Percentiles rank a stretch among this genome's conserved stretches.
These are phyloP conservation scores for Fragaria nilgerrensis DNA, from an alignment of 306 rosid species.

Conservation along the genomic window DNA sequence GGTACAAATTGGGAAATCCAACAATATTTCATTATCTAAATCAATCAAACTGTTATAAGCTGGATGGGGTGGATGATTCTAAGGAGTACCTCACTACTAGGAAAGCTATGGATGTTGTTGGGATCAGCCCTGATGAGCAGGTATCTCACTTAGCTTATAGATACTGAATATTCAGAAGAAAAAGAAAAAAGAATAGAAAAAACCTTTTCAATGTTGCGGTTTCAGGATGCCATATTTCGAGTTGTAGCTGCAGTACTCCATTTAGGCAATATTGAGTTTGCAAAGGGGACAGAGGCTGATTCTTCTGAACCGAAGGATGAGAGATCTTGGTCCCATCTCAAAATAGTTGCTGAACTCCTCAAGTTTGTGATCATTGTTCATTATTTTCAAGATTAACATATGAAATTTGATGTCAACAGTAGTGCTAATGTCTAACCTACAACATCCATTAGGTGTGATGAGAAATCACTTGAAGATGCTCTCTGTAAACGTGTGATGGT, in stretches of 20 bases:
- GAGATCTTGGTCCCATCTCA: slow-evolving; percentile 65
- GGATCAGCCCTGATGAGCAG: slow-evolving; percentile 76
- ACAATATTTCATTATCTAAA: slow-evolving; percentile 80
- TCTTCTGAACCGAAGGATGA: slow-evolving; percentile 91
- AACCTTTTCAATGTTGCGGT: slow-evolving; percentile 7
- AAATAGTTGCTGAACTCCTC: slow-evolving; percentile 79
- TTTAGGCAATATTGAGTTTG: slow-evolving; percentile 85
- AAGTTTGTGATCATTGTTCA: slow-evolving; percentile 37
- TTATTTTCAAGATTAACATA: not conserved
- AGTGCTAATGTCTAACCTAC: slow-evolving; percentile 21
- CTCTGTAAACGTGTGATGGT: slow-evolving; percentile 88
- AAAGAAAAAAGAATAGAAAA: not conserved
- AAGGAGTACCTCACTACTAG: slow-evolving; percentile 78
- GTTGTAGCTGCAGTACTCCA: slow-evolving; percentile 90
- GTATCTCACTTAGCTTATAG: slow-evolving; percentile 38
- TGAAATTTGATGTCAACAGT: slow-evolving; percentile 16
- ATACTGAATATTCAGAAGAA: not conserved
- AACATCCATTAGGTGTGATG: slow-evolving; percentile 69
- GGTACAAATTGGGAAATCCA: slow-evolving; percentile 72
- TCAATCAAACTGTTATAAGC: slow-evolving; percentile 70
- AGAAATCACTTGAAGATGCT: slow-evolving; percentile 78
- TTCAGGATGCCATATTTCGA: slow-evolving; percentile 88
- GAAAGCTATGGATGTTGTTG: slow-evolving; percentile 93
- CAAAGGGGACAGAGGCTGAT: slow-evolving; percentile 67
- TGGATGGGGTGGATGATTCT: slow-evolving; percentile 76